Evolutionary conservation across 352 stramenopile species (phyloP).

Genomic region (Peronospora farinosa): DNA sequence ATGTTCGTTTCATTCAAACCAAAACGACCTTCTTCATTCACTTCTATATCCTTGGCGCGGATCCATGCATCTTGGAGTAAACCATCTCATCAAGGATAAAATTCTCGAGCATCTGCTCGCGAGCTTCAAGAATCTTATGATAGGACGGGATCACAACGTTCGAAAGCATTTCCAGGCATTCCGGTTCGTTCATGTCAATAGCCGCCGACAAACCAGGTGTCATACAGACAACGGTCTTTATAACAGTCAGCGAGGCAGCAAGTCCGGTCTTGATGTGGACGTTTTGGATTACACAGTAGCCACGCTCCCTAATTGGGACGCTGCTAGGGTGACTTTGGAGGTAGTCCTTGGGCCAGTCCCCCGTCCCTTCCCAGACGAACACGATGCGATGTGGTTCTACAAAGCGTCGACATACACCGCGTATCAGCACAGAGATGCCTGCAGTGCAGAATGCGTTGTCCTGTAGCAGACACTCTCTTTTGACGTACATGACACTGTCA

Average conservation of each 20-base stretch:
- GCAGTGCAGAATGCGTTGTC: conserved; percentile 3
- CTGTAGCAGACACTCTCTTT: conserved; percentile 24
- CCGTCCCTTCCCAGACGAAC: conserved; percentile 29
- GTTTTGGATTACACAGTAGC: conserved; percentile 27
- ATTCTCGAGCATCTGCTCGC: conserved; percentile 38
- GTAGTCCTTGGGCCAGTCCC: conserved; percentile 31
- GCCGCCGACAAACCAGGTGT: conserved; percentile 28
- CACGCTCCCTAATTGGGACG: conserved; percentile 32
- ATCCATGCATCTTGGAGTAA: conserved; percentile 16
- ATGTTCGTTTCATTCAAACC: conserved; percentile 23
- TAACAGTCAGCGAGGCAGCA: conserved; percentile 16
- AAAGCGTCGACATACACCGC: conserved; percentile 22
- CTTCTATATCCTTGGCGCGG: conserved; percentile 18
- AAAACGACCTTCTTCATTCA: conserved; percentile 13
- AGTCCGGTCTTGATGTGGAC: conserved; percentile 10
- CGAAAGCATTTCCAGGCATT: conserved; percentile 30
- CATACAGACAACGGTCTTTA: conserved; percentile 29
- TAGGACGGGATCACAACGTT: conserved; percentile 32
- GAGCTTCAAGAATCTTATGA: conserved; percentile 32
- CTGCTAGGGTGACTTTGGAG: conserved; percentile 16
- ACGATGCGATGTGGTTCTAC: conserved; percentile 26
- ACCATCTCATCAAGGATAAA: conserved; percentile 34
- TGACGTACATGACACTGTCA: conserved; percentile 20
- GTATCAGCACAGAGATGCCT: conserved; percentile 26
- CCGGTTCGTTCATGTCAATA: conserved; percentile 23